These are phyloP conservation scores for Aspergillus asperescens DNA, from an alignment of 495 filamentous ascomycete genomes.

Conservation along the genomic window DNA sequence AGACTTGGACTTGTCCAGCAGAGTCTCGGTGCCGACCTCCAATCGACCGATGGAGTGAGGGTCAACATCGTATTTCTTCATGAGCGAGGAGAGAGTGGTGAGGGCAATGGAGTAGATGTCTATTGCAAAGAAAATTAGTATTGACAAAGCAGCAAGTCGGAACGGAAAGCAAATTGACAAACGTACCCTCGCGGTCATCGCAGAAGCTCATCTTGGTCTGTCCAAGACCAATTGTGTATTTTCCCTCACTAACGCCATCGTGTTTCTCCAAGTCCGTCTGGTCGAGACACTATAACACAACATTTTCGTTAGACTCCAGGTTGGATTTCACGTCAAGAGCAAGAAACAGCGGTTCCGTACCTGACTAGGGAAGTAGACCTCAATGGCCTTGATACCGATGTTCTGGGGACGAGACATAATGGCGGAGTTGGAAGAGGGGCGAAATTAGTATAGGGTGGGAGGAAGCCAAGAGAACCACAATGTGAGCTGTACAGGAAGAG, in stretches of 20 bases:
- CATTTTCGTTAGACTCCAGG: too few relatives aligned
- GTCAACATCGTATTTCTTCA: conserved; percentile 93
- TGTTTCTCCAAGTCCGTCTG: conserved; percentile 95
- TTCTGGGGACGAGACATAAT: conserved; percentile 91
- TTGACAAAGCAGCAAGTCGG: neutral
- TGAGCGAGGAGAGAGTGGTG: conserved; percentile 79
- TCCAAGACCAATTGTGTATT: conserved; percentile 98
- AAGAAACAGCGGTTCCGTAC: conserved; percentile 47
- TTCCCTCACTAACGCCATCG: conserved; percentile 89
- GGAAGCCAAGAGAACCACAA: conserved; percentile 3
- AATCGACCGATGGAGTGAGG: conserved; percentile 83
- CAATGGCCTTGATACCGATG: conserved; percentile 99
- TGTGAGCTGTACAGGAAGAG: neutral
- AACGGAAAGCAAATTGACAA: neutral
- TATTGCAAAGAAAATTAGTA: conserved; percentile 29
- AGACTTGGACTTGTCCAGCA: conserved; percentile 99
- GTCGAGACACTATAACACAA: conserved; percentile 84
- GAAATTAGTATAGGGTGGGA: neutral
- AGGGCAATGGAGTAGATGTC: conserved; percentile 98
- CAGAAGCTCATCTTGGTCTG: conserved; percentile 99
- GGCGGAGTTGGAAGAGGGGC: conserved; percentile 21
- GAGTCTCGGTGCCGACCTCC: conserved; percentile 96
- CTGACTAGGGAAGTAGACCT: conserved; percentile 97
- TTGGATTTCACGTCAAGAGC: neutral
- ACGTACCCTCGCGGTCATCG: conserved; percentile 93